phyloP scores from a whole-genome alignment of 148 eudicot species.

The Camellia japonica region DNA sequence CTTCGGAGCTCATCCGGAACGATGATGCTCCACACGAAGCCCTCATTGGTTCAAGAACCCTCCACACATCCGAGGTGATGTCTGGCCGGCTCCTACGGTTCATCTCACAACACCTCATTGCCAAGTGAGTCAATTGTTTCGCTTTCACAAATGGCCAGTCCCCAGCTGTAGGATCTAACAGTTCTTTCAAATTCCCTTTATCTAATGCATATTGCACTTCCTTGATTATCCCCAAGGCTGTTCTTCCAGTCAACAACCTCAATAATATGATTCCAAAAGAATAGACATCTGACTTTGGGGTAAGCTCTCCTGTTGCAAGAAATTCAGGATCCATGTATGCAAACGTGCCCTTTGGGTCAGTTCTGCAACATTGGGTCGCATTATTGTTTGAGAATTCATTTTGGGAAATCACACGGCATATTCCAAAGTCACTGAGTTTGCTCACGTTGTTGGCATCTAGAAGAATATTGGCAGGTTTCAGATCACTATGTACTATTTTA shows the following conservation, averaged over 20 bases:
- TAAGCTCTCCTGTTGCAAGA: slow-evolving; percentile 67
- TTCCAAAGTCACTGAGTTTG: slow-evolving; percentile 80
- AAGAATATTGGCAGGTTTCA: slow-evolving; percentile 68
- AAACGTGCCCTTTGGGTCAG: slow-evolving; percentile 67
- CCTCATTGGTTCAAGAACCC: slow-evolving; percentile 70
- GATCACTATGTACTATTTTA: slow-evolving; percentile 60
- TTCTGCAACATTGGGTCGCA: slow-evolving; percentile 33
- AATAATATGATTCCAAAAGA: slow-evolving; percentile 74
- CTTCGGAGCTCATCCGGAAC: slow-evolving; percentile 29
- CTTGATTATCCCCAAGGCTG: slow-evolving; percentile 54
- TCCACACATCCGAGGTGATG: slow-evolving; percentile 65
- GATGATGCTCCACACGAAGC: slow-evolving; percentile 54
- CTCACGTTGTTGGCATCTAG: slow-evolving; percentile 54
- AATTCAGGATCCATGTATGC: slow-evolving; percentile 76
- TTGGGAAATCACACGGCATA: slow-evolving; percentile 42
- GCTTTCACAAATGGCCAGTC: slow-evolving; percentile 88
- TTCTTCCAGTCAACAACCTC: slow-evolving; percentile 62
- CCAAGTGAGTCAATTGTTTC: slow-evolving; percentile 69
- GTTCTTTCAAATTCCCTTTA: slow-evolving; percentile 43
- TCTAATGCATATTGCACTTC: slow-evolving; percentile 67
- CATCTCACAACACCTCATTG: slow-evolving; percentile 62
- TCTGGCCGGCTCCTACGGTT: slow-evolving; percentile 53
- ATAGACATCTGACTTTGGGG: slow-evolving; percentile 69
- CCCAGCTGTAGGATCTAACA: slow-evolving; percentile 83
- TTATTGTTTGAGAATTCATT: slow-evolving; percentile 35